Evolutionary conservation across 257 asterid species (phyloP).

Genomic region (Parsonsia alboflavescens): DNA sequence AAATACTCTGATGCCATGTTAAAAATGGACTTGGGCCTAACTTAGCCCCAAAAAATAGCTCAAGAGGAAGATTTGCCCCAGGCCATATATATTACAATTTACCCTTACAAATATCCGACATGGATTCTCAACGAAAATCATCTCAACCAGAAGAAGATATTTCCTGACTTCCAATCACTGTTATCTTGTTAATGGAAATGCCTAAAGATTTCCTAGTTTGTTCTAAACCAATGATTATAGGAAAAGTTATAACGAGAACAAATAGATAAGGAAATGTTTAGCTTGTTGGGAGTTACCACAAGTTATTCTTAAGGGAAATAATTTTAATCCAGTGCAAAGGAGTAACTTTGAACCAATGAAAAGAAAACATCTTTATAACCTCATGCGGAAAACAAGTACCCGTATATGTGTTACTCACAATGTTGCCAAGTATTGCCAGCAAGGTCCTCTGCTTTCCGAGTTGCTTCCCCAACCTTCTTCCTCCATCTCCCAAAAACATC

Average conservation of each 20-base stretch:
- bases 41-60: too few species aligned
- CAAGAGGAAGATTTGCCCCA: too few species aligned
- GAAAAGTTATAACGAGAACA: background rate
- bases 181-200: background rate
- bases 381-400: background rate
- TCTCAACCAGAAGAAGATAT: background rate
- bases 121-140: too few species aligned
- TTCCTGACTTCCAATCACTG: background rate
- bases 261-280: background rate
- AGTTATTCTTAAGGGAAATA: background rate
- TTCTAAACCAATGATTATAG: background rate
- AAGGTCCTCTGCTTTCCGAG: slow-evolving; percentile 71
- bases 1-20: too few species aligned
- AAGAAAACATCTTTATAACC: background rate
- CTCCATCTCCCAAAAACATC: slow-evolving; percentile 73
- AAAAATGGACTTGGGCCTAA: too few species aligned
- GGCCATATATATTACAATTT: too few species aligned
- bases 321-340: background rate
- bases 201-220: background rate
- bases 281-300: background rate
- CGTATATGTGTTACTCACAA: slow-evolving; percentile 39
- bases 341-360: background rate
- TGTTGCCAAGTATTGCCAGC: slow-evolving; percentile 97
- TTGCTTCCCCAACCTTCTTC: slow-evolving; percentile 77
- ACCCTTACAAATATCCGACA: too few species aligned